A percentile compares a stretch with the other conserved stretches of the same genome.
These are phyloP conservation scores for Cyberlindnera americana DNA, from an alignment of 805 yeast genomes.

Conservation along the genomic window DNA sequence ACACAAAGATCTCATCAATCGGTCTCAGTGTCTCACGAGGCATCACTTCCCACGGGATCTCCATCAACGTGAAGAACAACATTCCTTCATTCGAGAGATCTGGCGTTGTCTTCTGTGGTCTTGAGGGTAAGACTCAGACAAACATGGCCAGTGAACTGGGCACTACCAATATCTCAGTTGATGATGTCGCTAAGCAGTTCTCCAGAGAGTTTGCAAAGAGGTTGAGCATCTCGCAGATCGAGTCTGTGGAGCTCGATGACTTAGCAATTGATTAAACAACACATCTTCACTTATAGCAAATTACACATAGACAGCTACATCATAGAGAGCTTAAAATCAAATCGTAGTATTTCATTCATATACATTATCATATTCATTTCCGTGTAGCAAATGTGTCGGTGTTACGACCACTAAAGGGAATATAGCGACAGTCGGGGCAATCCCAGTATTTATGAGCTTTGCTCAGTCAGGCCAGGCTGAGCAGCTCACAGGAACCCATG, in stretches of 20 bases:
- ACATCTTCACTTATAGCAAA: too few species aligned
- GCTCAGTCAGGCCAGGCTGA: too few species aligned
- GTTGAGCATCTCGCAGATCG: conserved; percentile 36
- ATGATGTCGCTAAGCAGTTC: conserved; percentile 42
- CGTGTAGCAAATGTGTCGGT: too few species aligned
- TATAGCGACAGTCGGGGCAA: too few species aligned
- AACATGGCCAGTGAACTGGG: conserved; percentile 37
- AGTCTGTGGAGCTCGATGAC: conserved; percentile 35
- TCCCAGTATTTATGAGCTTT: too few species aligned
- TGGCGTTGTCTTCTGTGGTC: conserved; percentile 79
- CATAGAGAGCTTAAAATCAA: too few species aligned
- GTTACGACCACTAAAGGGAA: too few species aligned
- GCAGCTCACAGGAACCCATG: too few species aligned
- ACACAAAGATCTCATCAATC: conserved; percentile 75
- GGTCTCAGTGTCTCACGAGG: conserved; percentile 85
- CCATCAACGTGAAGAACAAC: conserved; percentile 75
- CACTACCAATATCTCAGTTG: conserved; percentile 19
- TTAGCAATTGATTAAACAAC: conserved; percentile 23
- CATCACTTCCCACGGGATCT: conserved; percentile 86
- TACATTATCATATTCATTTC: too few species aligned
- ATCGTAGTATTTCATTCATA: too few species aligned
- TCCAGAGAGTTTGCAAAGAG: conserved; percentile 41
- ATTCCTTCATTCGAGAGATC: conserved; percentile 59
- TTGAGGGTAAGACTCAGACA: conserved; percentile 58
- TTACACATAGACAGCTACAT: too few species aligned